These are phyloP conservation scores for Claviceps digitariae DNA, from an alignment of 2,329 filamentous ascomycete species.

Conservation along the genomic window DNA sequence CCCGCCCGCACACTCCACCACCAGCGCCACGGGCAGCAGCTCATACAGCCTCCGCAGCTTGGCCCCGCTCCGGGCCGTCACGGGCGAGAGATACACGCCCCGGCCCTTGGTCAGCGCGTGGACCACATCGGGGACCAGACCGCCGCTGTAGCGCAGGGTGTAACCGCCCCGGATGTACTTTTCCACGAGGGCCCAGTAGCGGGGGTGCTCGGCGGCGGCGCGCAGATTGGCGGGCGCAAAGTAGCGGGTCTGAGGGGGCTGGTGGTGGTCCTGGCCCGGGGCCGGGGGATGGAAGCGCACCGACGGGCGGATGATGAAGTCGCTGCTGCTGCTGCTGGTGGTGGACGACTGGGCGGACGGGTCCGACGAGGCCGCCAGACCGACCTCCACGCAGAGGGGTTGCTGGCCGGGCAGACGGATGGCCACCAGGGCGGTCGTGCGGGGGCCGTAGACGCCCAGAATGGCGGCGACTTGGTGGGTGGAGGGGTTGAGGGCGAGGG, in stretches of 20 bases:
- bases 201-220: slow-evolving; percentile 34
- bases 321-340: too few relatives aligned
- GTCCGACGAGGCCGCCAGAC: slow-evolving; percentile 9
- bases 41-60: slow-evolving; percentile 48
- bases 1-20: slow-evolving; percentile 47
- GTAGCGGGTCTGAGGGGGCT: slow-evolving; percentile 31
- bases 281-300: not conserved
- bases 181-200: slow-evolving; percentile 35
- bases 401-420: slow-evolving; percentile 29
- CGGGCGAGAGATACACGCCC: slow-evolving; percentile 46
- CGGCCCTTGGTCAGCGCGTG: slow-evolving; percentile 48
- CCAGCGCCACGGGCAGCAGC: slow-evolving; percentile 43
- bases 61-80: slow-evolving; percentile 34
- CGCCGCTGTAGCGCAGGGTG: slow-evolving; percentile 46
- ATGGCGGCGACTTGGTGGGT: slow-evolving; percentile 33
- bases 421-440: slow-evolving; percentile 42
- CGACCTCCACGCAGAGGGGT: slow-evolving; percentile 39
- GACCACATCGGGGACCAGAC: slow-evolving; percentile 46
- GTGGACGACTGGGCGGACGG: not conserved
- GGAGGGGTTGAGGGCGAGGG: slow-evolving; percentile 26
- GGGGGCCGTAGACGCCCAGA: slow-evolving; percentile 40
- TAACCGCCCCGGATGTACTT: slow-evolving; percentile 39
- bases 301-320: not conserved
- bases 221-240: slow-evolving; percentile 51
- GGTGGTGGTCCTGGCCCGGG: slow-evolving; percentile 15